phyloP scores from a whole-genome alignment of 306 rosid genomes.

The Abrus pulchellus region DNA sequence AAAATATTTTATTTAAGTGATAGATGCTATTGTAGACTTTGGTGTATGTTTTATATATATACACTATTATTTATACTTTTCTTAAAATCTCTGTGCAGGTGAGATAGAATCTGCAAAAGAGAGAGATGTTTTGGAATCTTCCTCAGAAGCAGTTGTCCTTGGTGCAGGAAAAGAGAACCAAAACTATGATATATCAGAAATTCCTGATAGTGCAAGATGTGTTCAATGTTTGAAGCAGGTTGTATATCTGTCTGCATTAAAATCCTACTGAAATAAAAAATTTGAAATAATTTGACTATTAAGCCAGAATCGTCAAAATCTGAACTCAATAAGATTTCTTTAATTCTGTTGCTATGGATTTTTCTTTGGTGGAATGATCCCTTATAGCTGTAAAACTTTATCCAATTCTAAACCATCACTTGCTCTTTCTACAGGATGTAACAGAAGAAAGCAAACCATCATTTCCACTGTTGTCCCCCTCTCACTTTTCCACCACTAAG shows the following conservation, averaged over 20 bases:
- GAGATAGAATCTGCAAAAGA: conserved; percentile 55
- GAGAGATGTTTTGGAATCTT: conserved; percentile 54
- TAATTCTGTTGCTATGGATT: background rate
- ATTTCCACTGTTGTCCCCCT: conserved; percentile 67
- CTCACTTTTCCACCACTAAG: conserved; percentile 51
- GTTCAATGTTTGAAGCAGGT: conserved; percentile 67
- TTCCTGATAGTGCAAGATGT: conserved; percentile 49
- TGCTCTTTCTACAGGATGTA: conserved; percentile 57
- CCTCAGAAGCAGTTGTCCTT: conserved; percentile 55
- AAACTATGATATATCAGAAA: conserved; percentile 52
- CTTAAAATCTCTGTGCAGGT: conserved; percentile 57
- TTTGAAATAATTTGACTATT: conserved; percentile 1
- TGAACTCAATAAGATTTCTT: background rate
- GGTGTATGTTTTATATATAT: conserved; percentile 20
- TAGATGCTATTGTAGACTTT: background rate
- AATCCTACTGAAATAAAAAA: conserved; percentile 30
- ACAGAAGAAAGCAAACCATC: conserved; percentile 55
- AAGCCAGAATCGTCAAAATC: background rate
- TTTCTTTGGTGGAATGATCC: conserved; percentile 26
- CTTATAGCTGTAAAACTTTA: conserved; percentile 14
- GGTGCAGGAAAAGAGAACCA: conserved; percentile 51
- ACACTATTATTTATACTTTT: conserved; percentile 39
- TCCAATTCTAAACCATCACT: conserved; percentile 18
- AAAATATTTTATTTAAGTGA: conserved; percentile 38
- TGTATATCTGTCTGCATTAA: conserved; percentile 41